These are phyloP conservation scores for Verticillium klebahnii DNA, from an alignment of 2,329 filamentous ascomycete genomes.

Conservation along the genomic window DNA sequence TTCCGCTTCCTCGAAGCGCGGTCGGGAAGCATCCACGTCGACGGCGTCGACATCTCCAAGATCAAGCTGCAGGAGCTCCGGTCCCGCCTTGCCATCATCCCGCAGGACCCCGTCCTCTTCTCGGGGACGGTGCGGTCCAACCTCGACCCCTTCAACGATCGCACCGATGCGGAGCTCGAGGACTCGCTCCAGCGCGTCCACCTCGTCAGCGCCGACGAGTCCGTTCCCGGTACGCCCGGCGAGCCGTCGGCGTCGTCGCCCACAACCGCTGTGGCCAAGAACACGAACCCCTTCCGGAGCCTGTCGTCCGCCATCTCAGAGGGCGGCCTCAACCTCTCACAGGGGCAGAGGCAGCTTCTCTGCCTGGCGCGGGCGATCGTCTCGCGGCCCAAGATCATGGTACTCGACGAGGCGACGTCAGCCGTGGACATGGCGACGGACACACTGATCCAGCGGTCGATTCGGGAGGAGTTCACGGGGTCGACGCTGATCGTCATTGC, in stretches of 20 bases:
- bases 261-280: constrained; percentile 33
- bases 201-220: constrained; percentile 40
- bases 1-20: constrained; percentile 73
- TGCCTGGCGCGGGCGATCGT: constrained; percentile 72
- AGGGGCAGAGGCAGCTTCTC: constrained; percentile 72
- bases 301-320: constrained; percentile 63
- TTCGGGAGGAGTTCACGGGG: constrained; percentile 66
- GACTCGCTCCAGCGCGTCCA: constrained; percentile 69
- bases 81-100: constrained; percentile 74
- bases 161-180: constrained; percentile 63
- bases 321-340: constrained; percentile 69
- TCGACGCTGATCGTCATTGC: constrained; percentile 71
- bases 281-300: constrained; percentile 61
- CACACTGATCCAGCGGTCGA: constrained; percentile 66
- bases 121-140: constrained; percentile 73
- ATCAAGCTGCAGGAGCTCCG: constrained; percentile 67
- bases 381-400: constrained; percentile 68
- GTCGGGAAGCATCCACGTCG: constrained; percentile 63
- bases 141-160: constrained; percentile 70
- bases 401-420: constrained; percentile 75
- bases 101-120: constrained; percentile 76
- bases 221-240: constrained; percentile 33
- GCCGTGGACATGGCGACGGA: constrained; percentile 78
- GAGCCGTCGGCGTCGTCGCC: constrained; percentile 31
- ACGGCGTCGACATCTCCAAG: constrained; percentile 70